Evolutionary conservation across 2,329 filamentous ascomycete genomes (phyloP).

Genomic region (Fusarium tricinctum): DNA sequence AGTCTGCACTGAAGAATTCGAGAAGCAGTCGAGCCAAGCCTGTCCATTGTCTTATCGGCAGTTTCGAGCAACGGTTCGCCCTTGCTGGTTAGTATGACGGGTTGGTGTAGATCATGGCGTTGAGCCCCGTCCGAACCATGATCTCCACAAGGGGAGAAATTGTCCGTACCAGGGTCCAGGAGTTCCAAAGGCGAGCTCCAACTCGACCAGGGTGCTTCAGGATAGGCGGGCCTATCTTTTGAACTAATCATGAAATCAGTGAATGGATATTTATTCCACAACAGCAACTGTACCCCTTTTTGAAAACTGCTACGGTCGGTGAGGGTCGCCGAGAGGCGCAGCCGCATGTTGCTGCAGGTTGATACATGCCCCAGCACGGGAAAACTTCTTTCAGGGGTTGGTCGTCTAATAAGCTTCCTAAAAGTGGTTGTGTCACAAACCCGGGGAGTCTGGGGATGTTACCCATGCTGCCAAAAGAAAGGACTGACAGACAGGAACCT

Average conservation of each 20-base stretch:
- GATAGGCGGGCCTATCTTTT: slow-evolving; percentile 31
- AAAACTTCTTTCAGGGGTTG: slow-evolving; percentile 41
- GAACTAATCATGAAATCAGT: slow-evolving; percentile 31
- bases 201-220: slow-evolving; percentile 32
- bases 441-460: slow-evolving; percentile 36
- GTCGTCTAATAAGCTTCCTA: slow-evolving; percentile 38
- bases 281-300: slow-evolving; percentile 40
- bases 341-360: slow-evolving; percentile 44
- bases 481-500: slow-evolving; percentile 35
- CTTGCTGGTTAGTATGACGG: slow-evolving; percentile 48
- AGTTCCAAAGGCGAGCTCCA: slow-evolving; percentile 34
- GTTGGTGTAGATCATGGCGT: slow-evolving; percentile 51
- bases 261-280: slow-evolving; percentile 31
- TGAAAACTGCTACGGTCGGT: slow-evolving; percentile 27
- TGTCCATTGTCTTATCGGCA: slow-evolving; percentile 43
- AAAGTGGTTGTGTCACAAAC: slow-evolving; percentile 43
- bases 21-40: slow-evolving; percentile 41
- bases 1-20: slow-evolving; percentile 36
- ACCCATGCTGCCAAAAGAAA: slow-evolving; percentile 38
- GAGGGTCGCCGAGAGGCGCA: slow-evolving; percentile 44
- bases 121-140: slow-evolving; percentile 52
- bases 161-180: slow-evolving; percentile 47
- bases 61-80: slow-evolving; percentile 47
- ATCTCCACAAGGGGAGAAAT: slow-evolving; percentile 52
- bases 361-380: slow-evolving; percentile 43